Conservation (phyloP, 2,329 filamentous ascomycete species). For the Myriosclerotinia scirpicola region DNA sequence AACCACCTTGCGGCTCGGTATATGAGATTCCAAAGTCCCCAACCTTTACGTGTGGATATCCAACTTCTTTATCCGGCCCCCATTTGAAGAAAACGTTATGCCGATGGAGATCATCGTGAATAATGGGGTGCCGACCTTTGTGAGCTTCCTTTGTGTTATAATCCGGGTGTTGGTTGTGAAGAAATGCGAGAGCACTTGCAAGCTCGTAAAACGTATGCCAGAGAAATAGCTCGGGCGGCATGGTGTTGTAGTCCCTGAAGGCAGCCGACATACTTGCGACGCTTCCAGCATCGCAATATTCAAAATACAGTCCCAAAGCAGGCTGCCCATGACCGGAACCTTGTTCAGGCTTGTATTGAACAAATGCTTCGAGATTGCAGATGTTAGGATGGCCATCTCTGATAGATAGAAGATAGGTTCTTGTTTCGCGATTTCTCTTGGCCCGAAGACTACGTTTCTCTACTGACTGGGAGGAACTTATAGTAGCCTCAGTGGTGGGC, state of each 20-base stretch:
- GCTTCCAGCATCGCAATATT: not conserved
- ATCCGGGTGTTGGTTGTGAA: conserved; percentile 22
- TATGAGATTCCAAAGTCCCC: conserved; percentile 12
- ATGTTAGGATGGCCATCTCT: conserved; percentile 14
- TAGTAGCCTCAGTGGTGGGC: conserved; percentile 4
- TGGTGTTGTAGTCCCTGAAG: not conserved
- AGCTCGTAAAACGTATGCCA: conserved; percentile 13
- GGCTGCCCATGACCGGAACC: not conserved
- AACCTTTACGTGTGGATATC: conserved; percentile 14
- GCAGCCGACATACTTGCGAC: not conserved
- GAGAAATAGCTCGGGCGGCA: not conserved
- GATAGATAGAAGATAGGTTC: conserved; percentile 4
- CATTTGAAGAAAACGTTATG: conserved; percentile 17
- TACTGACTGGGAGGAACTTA: not conserved
- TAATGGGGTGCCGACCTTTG: not conserved
- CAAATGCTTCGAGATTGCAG: conserved; percentile 11
- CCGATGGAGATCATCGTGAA: not conserved
- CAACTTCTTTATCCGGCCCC: not conserved
- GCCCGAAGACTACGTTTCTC: conserved; percentile 2
- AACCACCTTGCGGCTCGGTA: not conserved
- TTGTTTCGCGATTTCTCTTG: conserved; percentile 4
- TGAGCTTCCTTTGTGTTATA: not conserved
- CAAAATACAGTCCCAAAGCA: conserved; percentile 11
- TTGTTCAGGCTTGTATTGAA: conserved; percentile 7
- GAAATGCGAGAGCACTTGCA: conserved; percentile 4